Conservation (phyloP, 257 asterid genomes). For the Fraxinus excelsior region DNA sequence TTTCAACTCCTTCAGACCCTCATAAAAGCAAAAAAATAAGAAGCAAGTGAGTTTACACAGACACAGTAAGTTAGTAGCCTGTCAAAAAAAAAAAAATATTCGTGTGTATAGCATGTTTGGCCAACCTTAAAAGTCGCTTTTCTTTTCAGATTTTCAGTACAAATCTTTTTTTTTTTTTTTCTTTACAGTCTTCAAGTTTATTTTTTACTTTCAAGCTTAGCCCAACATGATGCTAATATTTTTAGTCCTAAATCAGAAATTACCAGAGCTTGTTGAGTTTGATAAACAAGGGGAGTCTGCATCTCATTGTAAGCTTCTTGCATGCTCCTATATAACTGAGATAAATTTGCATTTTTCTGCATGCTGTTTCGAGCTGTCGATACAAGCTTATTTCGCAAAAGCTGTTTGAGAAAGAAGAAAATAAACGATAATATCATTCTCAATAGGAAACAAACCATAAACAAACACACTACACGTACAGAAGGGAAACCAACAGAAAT, state of each 20-base stretch:
- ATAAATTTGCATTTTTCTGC: slow-evolving; percentile 60
- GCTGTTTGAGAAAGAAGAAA: slow-evolving; percentile 48
- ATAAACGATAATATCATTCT: neutral
- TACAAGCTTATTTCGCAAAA: slow-evolving; percentile 82
- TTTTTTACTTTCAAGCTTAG: too few species aligned
- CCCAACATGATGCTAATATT: too few species aligned
- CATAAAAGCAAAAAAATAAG: neutral
- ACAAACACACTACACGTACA: too few species aligned
- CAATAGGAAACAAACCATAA: too few species aligned
- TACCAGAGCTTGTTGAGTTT: slow-evolving; percentile 74
- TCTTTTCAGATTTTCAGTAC: too few species aligned
- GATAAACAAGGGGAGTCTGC: slow-evolving; percentile 93
- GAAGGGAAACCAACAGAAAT: too few species aligned
- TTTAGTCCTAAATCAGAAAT: too few species aligned
- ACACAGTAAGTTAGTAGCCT: neutral
- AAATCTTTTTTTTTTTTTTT: too few species aligned
- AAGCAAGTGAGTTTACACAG: neutral
- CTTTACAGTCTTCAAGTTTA: too few species aligned
- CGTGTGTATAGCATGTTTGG: too few species aligned
- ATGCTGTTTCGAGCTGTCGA: slow-evolving; percentile 77
- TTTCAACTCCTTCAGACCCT: slow-evolving; percentile 89
- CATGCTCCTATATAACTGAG: slow-evolving; percentile 79
- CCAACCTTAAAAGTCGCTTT: too few species aligned
- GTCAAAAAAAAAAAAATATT: too few species aligned
- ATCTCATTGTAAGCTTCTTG: slow-evolving; percentile 75